Evolutionary conservation across 2,329 filamentous ascomycete genomes (phyloP).

Genomic region (Pezicula carpinea): DNA sequence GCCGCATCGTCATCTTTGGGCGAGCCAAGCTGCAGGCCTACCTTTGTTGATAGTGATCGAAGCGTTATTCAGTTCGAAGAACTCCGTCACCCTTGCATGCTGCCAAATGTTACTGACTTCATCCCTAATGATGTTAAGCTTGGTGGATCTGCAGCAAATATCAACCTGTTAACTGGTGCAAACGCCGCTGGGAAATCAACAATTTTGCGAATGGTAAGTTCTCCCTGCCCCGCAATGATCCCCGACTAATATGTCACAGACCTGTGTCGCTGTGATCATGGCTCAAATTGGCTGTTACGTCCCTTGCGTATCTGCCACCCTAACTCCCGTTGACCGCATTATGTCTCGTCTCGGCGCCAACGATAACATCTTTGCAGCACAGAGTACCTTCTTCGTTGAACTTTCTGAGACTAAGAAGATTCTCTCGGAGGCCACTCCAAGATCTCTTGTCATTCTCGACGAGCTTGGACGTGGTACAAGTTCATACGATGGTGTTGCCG

Average conservation of each 20-base stretch:
- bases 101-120: conserved; percentile 84
- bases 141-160: conserved; percentile 75
- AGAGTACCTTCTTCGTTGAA: conserved; percentile 98
- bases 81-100: conserved; percentile 91
- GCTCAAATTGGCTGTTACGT: conserved; percentile 94
- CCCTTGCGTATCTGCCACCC: conserved; percentile 72
- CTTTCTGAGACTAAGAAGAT: conserved; percentile 98
- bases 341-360: conserved; percentile 98
- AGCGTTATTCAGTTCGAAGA: conserved; percentile 90
- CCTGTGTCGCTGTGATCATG: conserved; percentile 94
- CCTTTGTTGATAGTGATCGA: conserved; percentile 80
- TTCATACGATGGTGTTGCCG: conserved; percentile 93
- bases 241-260: conserved; percentile 42
- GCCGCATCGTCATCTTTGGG: conserved; percentile 82
- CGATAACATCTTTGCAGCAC: conserved; percentile 97
- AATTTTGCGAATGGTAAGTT: conserved; percentile 80
- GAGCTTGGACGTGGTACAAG: conserved; percentile 92
- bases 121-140: conserved; percentile 93
- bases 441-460: conserved; percentile 93
- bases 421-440: conserved; percentile 84
- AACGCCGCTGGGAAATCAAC: conserved; percentile 98
- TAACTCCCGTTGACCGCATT: conserved; percentile 93
- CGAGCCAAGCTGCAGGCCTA: conserved; percentile 80
- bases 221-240: not conserved
- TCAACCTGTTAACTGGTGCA: conserved; percentile 88